A percentile compares a stretch with the other conserved stretches of the same genome.
phyloP scores from a whole-genome alignment of 768 basidiomycete genomes.

The Ephemerocybe angulata region DNA sequence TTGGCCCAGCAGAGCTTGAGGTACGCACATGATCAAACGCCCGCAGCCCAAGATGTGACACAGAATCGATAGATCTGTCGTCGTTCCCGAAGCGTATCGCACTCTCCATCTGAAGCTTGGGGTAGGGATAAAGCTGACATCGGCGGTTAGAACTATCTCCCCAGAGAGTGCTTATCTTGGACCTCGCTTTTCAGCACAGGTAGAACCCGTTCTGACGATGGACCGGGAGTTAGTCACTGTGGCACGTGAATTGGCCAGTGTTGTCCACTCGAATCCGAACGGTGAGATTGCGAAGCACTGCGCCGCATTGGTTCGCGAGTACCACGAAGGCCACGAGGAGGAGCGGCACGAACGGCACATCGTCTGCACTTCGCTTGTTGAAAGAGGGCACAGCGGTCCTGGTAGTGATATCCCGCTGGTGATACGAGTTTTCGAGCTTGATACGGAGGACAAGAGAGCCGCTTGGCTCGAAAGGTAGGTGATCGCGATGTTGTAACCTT shows the following conservation, averaged over 20 bases:
- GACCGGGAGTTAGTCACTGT: slow-evolving; percentile 49
- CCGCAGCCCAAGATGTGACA: background rate
- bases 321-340: slow-evolving; percentile 45
- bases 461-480: slow-evolving; percentile 49
- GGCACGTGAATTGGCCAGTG: slow-evolving; percentile 52
- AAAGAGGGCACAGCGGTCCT: slow-evolving; percentile 47
- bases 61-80: slow-evolving; percentile 42
- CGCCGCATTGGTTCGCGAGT: slow-evolving; percentile 50
- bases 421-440: slow-evolving; percentile 46
- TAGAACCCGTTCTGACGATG: slow-evolving; percentile 47
- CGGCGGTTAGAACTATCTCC: slow-evolving; percentile 57
- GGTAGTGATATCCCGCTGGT: slow-evolving; percentile 45
- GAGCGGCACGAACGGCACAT: slow-evolving; percentile 48
- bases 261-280: slow-evolving; percentile 44
- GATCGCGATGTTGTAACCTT: background rate
- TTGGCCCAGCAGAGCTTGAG: slow-evolving; percentile 54
- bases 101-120: slow-evolving; percentile 52
- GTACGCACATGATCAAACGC: slow-evolving; percentile 21
- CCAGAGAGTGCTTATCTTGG: slow-evolving; percentile 55
- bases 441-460: slow-evolving; percentile 47
- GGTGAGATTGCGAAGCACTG: slow-evolving; percentile 54
- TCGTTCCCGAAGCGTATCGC: slow-evolving; percentile 43
- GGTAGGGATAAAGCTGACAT: slow-evolving; percentile 55
- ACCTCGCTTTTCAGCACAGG: slow-evolving; percentile 50
- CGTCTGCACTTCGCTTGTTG: slow-evolving; percentile 55